Evolutionary conservation across 2,329 filamentous ascomycete species (phyloP), one percentile per base, ranked within the genome.

Genomic region (Blastomyces gilchristii): DNA sequence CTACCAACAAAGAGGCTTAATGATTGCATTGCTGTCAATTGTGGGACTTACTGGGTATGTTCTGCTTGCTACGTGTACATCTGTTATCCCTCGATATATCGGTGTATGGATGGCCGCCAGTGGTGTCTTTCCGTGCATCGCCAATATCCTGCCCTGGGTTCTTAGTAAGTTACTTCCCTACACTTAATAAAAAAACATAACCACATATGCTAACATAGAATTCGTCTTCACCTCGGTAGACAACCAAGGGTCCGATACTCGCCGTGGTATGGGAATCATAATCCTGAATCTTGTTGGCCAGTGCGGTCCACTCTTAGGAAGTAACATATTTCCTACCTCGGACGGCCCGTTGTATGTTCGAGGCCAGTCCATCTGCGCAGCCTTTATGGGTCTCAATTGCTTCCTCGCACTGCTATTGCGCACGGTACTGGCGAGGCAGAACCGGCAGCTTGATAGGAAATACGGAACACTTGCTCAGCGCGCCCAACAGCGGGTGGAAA

Each of bases 111-210:
- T 83, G 16, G 83, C 84, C 5, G 82, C 85, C 0, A 80, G 78
- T 1, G 85, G 85, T 12, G 82, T 90, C 31, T 87, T 90, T 56
- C 84, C 87, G 0, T 83, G 82, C 68, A 85, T 90, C 43, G 84
- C 85, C 3, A 88, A 89, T 66, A 86, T 88, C 9, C 81, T 91
- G 45, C 87, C 87, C 0, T 88, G 87, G 72, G 86, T 88, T 1
- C 73, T 87, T 1, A 82, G 76, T 77, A 71, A 65, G 73, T 71
- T n/a, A 37, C 25, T 37, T 52, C 16, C 18, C 37, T 56, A 11
- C 59, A 50, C 11, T 34, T 34, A 39, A 25, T 25, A 52, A 18
- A 41, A 41, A 2, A 9, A 22, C 9, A 28, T 16, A 28, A 58
- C 18, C 1, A 14, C 37, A 49, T 12, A 28, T 31, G 37, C 22